Evolutionary conservation across 352 stramenopile genomes (phyloP).

Genomic region (Globisporangium carolinianum): DNA sequence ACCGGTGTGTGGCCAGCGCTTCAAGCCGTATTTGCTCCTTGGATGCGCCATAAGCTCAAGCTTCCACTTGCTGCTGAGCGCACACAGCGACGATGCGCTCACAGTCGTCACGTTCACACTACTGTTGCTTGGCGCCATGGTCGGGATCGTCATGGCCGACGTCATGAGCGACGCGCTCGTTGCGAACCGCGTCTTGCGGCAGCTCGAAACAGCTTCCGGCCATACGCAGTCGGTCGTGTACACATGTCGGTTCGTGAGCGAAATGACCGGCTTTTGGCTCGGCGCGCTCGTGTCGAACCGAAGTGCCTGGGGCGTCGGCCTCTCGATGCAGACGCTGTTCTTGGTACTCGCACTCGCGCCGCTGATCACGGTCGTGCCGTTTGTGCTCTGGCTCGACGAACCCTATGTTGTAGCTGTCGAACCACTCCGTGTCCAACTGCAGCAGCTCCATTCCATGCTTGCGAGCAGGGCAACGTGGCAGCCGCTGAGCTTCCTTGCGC

Average conservation of each 20-base stretch:
- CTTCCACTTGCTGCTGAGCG: constrained; percentile 47
- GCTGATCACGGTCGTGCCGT: constrained; percentile 49
- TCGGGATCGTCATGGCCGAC: constrained; percentile 75
- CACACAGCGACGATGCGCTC: constrained; percentile 22
- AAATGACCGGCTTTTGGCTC: constrained; percentile 73
- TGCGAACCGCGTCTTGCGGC: constrained; percentile 43
- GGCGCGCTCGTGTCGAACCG: constrained; percentile 59
- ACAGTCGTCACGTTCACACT: constrained; percentile 57
- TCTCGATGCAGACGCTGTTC: constrained; percentile 64
- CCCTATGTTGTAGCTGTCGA: constrained; percentile 20
- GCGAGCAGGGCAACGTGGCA: constrained; percentile 69
- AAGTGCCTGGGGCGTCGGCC: constrained; percentile 36
- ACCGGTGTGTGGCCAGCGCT: constrained; percentile 43
- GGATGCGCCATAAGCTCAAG: constrained; percentile 49
- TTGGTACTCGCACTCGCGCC: constrained; percentile 49
- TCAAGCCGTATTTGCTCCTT: constrained; percentile 73
- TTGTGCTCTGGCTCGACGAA: constrained; percentile 49
- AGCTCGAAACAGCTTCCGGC: constrained; percentile 29
- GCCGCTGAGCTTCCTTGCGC: constrained; percentile 56
- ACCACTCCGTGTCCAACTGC: constrained; percentile 26
- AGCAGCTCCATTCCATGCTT: constrained; percentile 54
- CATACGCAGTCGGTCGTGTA: constrained; percentile 65
- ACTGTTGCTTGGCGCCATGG: constrained; percentile 58
- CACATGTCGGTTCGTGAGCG: constrained; percentile 67
- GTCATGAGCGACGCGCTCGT: constrained; percentile 79